These are phyloP conservation scores for Laburnicola sp. DNA, from an alignment of 2,329 filamentous ascomycete genomes.

Conservation along the genomic window DNA sequence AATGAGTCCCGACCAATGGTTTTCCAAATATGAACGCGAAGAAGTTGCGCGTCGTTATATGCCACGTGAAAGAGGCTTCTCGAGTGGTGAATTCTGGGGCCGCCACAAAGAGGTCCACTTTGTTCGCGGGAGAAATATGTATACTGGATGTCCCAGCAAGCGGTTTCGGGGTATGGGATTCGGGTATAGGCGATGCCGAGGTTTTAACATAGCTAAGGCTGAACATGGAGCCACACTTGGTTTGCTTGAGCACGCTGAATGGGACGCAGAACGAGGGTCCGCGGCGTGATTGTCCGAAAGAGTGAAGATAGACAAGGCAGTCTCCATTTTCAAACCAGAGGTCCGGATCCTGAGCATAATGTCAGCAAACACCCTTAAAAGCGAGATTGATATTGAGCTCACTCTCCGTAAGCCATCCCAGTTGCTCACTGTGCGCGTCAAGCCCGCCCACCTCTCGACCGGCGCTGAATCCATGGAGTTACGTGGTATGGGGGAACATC, in stretches of 20 bases:
- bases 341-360: constrained; percentile 64
- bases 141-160: constrained; percentile 41
- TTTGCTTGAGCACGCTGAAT: constrained; percentile 59
- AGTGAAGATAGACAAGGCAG: constrained; percentile 71
- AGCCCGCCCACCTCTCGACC: constrained; percentile 41
- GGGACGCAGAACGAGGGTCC: constrained; percentile 71
- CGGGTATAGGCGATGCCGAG: constrained; percentile 17
- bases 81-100: constrained; percentile 59
- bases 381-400: constrained; percentile 19
- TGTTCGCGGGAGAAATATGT: constrained; percentile 35
- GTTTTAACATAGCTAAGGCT: constrained; percentile 48
- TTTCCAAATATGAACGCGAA: constrained; percentile 70
- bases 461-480: constrained; percentile 27
- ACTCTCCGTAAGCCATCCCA: constrained; percentile 55
- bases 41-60: constrained; percentile 72
- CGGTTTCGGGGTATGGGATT: constrained; percentile 14
- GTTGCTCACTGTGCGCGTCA: constrained; percentile 34
- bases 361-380: constrained; percentile 10
- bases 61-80: constrained; percentile 62
- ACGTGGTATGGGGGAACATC: constrained; percentile 20
- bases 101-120: constrained; percentile 69
- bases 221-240: constrained; percentile 64
- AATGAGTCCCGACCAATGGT: constrained; percentile 67
- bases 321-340: constrained; percentile 70
- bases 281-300: constrained; percentile 64